Percentiles rank a stretch among this genome's conserved stretches.
phyloP scores from a whole-genome alignment of 108 stramenopile genomes.

The Cylindrotheca fusiformis region DNA sequence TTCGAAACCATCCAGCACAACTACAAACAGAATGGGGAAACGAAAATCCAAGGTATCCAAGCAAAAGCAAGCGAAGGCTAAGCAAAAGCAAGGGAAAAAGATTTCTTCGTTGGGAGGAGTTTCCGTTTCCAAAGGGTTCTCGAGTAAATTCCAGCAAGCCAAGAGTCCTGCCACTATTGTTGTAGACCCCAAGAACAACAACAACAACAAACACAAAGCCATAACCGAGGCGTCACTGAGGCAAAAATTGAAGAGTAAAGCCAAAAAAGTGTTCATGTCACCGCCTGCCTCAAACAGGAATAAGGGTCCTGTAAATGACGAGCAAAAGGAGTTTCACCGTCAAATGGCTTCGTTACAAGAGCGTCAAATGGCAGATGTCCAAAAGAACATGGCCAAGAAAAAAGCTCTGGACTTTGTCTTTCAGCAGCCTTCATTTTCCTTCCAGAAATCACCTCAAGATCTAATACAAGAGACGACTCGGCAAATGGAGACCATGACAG shows the following conservation, averaged over 20 bases:
- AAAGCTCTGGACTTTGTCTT: conserved; percentile 1
- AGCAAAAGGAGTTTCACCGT: conserved; percentile 13
- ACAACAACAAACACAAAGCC: neutral
- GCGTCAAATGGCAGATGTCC: conserved; percentile 3
- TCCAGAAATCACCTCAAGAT: conserved; percentile 15
- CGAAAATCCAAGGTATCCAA: conserved; percentile 20
- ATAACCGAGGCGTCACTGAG: neutral
- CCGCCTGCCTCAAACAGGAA: neutral
- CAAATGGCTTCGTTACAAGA: conserved; percentile 21
- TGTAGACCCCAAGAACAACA: neutral
- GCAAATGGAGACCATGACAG: conserved; percentile 17
- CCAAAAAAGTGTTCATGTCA: conserved; percentile 10
- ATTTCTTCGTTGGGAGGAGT: conserved; percentile 14
- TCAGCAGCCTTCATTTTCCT: conserved; percentile 9
- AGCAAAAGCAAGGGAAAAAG: conserved; percentile 2
- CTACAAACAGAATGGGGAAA: no score
- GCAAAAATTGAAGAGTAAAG: neutral
- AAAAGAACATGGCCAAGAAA: conserved; percentile 6
- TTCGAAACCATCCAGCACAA: no score
- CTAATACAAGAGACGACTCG: conserved; percentile 9
- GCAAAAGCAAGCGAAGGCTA: conserved; percentile 18
- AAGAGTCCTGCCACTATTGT: conserved; percentile 1
- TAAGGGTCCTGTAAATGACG: conserved; percentile 1
- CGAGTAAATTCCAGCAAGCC: conserved; percentile 20
- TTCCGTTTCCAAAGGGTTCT: conserved; percentile 10